phyloP scores from a whole-genome alignment of 2,329 filamentous ascomycete species.

The Chrysosporium queenslandicum region DNA sequence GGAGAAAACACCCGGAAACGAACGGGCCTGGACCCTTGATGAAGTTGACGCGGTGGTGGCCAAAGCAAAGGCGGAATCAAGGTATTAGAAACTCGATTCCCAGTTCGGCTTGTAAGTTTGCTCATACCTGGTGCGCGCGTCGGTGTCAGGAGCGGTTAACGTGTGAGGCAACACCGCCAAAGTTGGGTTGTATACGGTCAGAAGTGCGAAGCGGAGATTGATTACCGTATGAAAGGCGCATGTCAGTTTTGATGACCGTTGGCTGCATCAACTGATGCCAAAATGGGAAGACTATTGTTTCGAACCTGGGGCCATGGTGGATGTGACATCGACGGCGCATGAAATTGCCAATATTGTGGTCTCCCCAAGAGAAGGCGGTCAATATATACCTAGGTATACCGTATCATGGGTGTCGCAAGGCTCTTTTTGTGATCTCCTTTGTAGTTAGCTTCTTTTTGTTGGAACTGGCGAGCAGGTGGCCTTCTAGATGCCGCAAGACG shows the following conservation, averaged over 20 bases:
- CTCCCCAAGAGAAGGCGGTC: not conserved
- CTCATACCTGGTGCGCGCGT: not conserved
- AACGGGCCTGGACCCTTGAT: conserved; percentile 20
- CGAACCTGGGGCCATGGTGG: not conserved
- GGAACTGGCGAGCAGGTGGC: conserved; percentile 20
- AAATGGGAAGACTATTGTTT: not conserved
- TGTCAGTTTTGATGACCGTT: not conserved
- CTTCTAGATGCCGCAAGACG: conserved; percentile 21
- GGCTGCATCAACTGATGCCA: not conserved
- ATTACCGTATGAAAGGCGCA: not conserved
- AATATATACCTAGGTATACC: not conserved
- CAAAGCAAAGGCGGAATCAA: conserved; percentile 27
- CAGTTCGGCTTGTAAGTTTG: conserved; percentile 23
- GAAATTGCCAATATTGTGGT: not conserved
- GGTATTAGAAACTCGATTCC: conserved; percentile 26
- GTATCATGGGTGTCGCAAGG: no score
- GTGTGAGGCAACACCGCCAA: not conserved
- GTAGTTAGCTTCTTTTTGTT: conserved; percentile 18
- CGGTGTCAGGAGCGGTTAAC: not conserved
- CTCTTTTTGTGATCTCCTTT: conserved; percentile 14
- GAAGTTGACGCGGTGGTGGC: conserved; percentile 25
- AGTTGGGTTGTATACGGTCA: not conserved
- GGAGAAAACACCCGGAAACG: conserved; percentile 16
- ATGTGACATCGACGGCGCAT: not conserved
- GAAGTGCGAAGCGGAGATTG: not conserved